Percentiles rank a stretch among this genome's conserved stretches.
Conservation (phyloP, 75 land plant species). For the Chamaecyparis obtusa region DNA sequence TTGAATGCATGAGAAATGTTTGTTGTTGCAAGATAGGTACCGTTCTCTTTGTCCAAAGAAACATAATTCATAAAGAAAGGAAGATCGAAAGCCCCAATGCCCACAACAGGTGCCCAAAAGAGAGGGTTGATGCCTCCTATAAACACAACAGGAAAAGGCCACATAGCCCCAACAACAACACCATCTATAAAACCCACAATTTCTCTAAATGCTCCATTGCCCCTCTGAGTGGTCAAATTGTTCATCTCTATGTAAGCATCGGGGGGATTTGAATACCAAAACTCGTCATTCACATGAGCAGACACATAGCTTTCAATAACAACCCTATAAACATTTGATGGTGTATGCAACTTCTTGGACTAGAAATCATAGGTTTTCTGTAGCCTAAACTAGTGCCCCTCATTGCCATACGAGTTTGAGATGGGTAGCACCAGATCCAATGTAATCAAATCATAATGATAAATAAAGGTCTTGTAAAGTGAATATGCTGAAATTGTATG, state of each 20-base stretch:
- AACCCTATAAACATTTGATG: conserved; percentile 43
- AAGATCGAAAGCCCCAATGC: conserved; percentile 71
- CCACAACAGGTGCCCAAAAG: conserved; percentile 69
- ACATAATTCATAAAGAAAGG: conserved; percentile 27
- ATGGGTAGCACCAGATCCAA: conserved; percentile 61
- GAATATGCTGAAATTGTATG: no score
- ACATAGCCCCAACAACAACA: conserved; percentile 43
- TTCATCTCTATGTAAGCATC: conserved; percentile 55
- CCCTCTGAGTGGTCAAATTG: conserved; percentile 41
- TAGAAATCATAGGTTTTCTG: conserved; percentile 26
- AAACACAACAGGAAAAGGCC: conserved; percentile 67
- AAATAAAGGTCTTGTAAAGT: no score
- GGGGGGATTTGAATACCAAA: conserved; percentile 83
- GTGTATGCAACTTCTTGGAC: conserved; percentile 20
- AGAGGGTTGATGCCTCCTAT: conserved; percentile 75
- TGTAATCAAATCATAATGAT: no score
- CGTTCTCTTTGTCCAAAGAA: conserved; percentile 14
- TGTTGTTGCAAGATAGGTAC: conserved; percentile 17
- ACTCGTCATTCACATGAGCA: conserved; percentile 68
- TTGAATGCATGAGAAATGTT: conserved; percentile 27
- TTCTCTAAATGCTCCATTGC: conserved; percentile 69
- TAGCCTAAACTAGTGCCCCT: conserved; percentile 63
- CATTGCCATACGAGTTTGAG: conserved; percentile 13
- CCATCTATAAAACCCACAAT: conserved; percentile 55
- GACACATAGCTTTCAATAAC: conserved; percentile 69